These are phyloP conservation scores for Glebionis coronaria DNA, from an alignment of 129 eudicot species.

Conservation along the genomic window DNA sequence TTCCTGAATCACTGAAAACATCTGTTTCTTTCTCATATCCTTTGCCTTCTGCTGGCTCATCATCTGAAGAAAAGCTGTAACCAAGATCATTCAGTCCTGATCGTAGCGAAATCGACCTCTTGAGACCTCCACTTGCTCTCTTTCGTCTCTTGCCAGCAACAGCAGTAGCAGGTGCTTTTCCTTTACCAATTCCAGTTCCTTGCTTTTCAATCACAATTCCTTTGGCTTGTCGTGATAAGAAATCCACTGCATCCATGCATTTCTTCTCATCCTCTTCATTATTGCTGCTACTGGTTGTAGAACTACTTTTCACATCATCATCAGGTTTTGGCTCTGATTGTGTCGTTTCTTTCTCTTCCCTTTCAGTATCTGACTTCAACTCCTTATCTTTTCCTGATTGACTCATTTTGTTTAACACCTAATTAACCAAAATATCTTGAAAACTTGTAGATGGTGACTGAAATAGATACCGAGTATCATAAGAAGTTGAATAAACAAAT, in stretches of 20 bases:
- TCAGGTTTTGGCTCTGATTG: constrained; percentile 4
- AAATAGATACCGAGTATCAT: background rate
- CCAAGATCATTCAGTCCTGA: constrained; percentile 20
- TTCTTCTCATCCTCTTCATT: constrained; percentile 15
- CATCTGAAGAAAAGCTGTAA: constrained; percentile 2
- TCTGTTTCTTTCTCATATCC: constrained; percentile 8
- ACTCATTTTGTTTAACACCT: constrained; percentile 18
- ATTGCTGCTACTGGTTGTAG: background rate
- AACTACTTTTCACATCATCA: background rate
- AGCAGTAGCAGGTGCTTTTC: background rate
- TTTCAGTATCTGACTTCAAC: constrained; percentile 2
- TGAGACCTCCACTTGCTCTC: constrained; percentile 8
- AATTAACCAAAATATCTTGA: background rate
- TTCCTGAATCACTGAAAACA: constrained; percentile 7
- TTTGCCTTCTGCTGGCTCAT: constrained; percentile 14
- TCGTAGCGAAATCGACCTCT: constrained; percentile 8
- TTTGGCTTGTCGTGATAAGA: constrained; percentile 15
- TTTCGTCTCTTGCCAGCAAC: constrained; percentile 14
- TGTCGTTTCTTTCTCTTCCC: constrained; percentile 7
- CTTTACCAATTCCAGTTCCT: background rate
- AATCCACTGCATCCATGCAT: constrained; percentile 15
- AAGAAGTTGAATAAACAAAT: constrained; percentile 6
- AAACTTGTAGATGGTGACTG: constrained; percentile 11
- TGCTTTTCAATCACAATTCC: constrained; percentile 23
- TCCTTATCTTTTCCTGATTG: constrained; percentile 10